phyloP scores from a whole-genome alignment of 768 basidiomycete genomes.

The Suillus brevipes region DNA sequence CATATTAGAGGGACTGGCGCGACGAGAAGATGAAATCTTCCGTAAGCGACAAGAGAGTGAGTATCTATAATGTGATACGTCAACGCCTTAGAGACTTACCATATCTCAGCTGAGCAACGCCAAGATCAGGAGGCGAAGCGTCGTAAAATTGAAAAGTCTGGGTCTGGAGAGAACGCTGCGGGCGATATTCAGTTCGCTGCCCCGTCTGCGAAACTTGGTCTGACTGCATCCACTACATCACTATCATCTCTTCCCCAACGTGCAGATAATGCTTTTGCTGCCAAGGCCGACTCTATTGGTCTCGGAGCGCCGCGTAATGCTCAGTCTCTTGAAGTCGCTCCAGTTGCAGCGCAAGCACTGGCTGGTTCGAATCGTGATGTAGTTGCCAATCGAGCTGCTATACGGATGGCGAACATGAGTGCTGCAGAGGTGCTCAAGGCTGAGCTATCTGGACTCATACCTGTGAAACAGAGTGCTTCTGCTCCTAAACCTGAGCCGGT shows the following conservation, averaged over 20 bases:
- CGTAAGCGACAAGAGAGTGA: slow-evolving; percentile 86
- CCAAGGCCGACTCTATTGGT: slow-evolving; percentile 76
- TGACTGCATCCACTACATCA: slow-evolving; percentile 23
- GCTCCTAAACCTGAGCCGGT: slow-evolving; percentile 40
- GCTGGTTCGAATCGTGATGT: slow-evolving; percentile 88
- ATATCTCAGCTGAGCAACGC: slow-evolving; percentile 78
- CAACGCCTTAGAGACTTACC: slow-evolving; percentile 12
- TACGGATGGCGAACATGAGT: slow-evolving; percentile 95
- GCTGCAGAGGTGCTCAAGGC: slow-evolving; percentile 94
- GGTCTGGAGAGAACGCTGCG: slow-evolving; percentile 37
- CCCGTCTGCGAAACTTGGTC: slow-evolving; percentile 31
- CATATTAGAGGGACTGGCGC: slow-evolving; percentile 94
- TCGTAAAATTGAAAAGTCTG: slow-evolving; percentile 65
- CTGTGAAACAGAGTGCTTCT: slow-evolving; percentile 39
- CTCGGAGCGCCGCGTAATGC: slow-evolving; percentile 62
- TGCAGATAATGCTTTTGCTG: slow-evolving; percentile 68
- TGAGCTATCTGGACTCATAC: slow-evolving; percentile 64
- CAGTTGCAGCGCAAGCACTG: slow-evolving; percentile 69
- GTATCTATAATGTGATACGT: slow-evolving; percentile 34
- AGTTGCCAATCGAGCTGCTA: slow-evolving; percentile 85
- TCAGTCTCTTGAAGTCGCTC: slow-evolving; percentile 56
- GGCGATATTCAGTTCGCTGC: slow-evolving; percentile 30
- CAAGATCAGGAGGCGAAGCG: slow-evolving; percentile 92
- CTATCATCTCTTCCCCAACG: slow-evolving; percentile 62
- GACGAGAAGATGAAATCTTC: slow-evolving; percentile 95